Conservation (phyloP, 768 basidiomycete species). For the Polyporus arcularius region DNA sequence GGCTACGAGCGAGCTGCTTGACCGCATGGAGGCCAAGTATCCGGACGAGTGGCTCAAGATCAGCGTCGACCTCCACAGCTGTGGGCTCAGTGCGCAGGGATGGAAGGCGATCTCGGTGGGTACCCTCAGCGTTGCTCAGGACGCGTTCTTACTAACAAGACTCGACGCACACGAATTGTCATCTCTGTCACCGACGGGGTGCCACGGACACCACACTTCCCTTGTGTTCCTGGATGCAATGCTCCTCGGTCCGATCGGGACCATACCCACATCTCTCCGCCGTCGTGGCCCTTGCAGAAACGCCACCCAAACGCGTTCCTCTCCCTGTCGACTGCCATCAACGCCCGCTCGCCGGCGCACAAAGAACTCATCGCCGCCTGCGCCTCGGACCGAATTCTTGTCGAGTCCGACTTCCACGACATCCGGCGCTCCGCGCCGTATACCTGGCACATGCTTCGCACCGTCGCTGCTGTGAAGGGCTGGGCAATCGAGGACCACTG, state of each 20-base stretch:
- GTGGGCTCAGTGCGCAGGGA: conserved; percentile 77
- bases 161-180: background rate
- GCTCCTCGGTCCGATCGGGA: background rate
- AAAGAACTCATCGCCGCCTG: conserved; percentile 64
- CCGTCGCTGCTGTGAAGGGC: conserved; percentile 72
- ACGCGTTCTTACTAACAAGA: background rate
- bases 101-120: conserved; percentile 77
- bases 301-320: conserved; percentile 78
- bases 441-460: conserved; percentile 78
- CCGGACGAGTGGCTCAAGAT: conserved; percentile 61
- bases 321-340: conserved; percentile 87
- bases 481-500: conserved; percentile 75
- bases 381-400: conserved; percentile 67
- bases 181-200: too few relatives aligned
- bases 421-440: conserved; percentile 55
- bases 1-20: conserved; percentile 67
- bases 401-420: conserved; percentile 84
- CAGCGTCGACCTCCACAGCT: conserved; percentile 90
- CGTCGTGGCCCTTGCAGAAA: conserved; percentile 44
- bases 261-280: background rate
- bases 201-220: too few relatives aligned
- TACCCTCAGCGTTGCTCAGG: background rate
- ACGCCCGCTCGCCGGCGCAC: conserved; percentile 67
- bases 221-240: too few relatives aligned
- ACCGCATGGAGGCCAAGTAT: conserved; percentile 57